Percentiles rank a stretch among this genome's conserved stretches.
phyloP scores from a whole-genome alignment of 352 stramenopile species.

The Pythium rishiriense region DNA sequence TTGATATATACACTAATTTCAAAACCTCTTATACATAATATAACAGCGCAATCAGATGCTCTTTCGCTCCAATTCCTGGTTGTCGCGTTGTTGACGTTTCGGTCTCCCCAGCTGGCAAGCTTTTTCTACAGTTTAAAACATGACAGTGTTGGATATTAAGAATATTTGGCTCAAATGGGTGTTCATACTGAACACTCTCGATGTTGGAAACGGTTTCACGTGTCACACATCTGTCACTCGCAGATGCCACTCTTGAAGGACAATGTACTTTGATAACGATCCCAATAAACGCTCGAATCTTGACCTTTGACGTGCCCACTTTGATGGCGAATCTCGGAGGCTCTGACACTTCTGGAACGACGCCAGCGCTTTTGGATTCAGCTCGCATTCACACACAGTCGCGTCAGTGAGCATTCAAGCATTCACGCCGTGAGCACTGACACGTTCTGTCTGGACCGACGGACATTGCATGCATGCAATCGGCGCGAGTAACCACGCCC shows the following conservation, averaged over 20 bases:
- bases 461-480: conserved; percentile 2
- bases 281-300: background rate
- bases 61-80: conserved; percentile 1
- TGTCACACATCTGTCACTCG: conserved; percentile 13
- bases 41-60: conserved; percentile 10
- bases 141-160: background rate
- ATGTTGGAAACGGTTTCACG: conserved; percentile 3
- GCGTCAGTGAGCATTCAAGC: background rate
- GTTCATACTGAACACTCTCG: background rate
- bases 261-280: background rate
- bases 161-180: background rate
- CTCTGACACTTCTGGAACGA: background rate
- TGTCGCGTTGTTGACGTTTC: conserved; percentile 17
- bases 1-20: background rate
- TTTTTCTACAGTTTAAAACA: conserved; percentile 9
- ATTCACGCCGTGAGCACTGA: background rate
- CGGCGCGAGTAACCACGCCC: background rate
- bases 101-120: conserved; percentile 8
- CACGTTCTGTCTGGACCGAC: background rate
- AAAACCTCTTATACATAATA: conserved; percentile 2
- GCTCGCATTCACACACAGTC: conserved; percentile 1
- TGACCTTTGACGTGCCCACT: background rate
- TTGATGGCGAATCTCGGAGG: conserved; percentile 2
- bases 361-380: conserved; percentile 6
- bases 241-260: background rate